Base-by-base conservation (phyloP, 139 green algal genomes). In the Tetraselmis striata region DNA sequence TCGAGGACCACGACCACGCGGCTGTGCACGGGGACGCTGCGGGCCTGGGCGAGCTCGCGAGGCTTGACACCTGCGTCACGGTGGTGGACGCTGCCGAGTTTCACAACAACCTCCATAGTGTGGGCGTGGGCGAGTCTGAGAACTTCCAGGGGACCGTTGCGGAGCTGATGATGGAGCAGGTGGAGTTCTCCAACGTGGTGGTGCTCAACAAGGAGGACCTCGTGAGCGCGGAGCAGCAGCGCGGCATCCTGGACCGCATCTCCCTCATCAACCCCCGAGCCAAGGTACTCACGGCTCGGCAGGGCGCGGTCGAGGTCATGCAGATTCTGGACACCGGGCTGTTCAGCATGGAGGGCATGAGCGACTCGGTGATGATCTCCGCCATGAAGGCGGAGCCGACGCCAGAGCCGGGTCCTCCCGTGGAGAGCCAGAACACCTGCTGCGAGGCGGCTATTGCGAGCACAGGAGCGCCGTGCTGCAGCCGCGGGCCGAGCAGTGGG, bases 131-230 rank as follows among this genome's bases (percentile, higher is more conserved):
- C 26, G 90, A 80, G 31, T 84, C 91, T 78, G 90, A 93, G 76
- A 27, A 82, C 23, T 90, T 93, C 78, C 85, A 91, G 26, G 81
- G 91, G 30, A 92, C 86, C 2, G 79, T 92, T 2, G 85, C 89
- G 28, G 87, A 93, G 30, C 81, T 94, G 59, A 85, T 94, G 77
- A 75, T 92, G 11, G 90, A 94, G 77, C 87, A 95, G 90, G 86
- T 94, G 1, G 90, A 94, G 81, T 91, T 91, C 81, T 90, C 91
- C 2, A 81, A 94, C 81, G 86, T 94, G 45, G 77, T 95, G 28
- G 80, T 94, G 75, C 81, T 95, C 28, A 95, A 93, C 88, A 95
- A 95, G 88, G 83, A 59, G 0, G 91, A 95, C 85, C 78, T 93
- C 32, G 84, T 95, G 26, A 83, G 28, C 23, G 26, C 58, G 25